Evolutionary conservation across 2,329 filamentous ascomycete genomes (phyloP), one percentile per base, ranked within the genome.

Genomic region (Coniochaeta sp.): DNA sequence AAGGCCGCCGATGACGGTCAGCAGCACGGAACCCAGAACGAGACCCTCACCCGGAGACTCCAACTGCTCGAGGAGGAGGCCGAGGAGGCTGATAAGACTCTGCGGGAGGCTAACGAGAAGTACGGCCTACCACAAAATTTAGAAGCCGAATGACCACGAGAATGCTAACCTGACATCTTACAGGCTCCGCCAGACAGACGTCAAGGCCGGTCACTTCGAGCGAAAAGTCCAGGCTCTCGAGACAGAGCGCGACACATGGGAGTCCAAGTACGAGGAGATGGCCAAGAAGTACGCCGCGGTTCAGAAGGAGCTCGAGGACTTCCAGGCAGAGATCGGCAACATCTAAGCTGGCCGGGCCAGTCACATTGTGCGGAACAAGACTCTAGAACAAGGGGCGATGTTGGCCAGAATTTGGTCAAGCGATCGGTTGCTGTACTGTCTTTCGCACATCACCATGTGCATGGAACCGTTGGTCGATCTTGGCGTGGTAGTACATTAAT

Each of bases 201-300:
- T 98, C 80, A 98, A 98, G 85, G 93, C 93, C 72, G 95, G 93
- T 71, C 93, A 99, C 82, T 98, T 93, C 79, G 95, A 99, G 83
- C 95, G 95, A 80, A 98, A 98, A 84, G 95, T 98, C 69, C 91
- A 97, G 79, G 93, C 95, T 71, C 88, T 97, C 72, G 95, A 99
- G 81, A 82, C 86, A 72, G 86, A 93, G 75, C 89, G 91, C 71
- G 92, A 97, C 78, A 87, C 93, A 77, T 97, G 93, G 93, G 95
- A 98, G 83, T 75, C 83, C 77, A 98, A 99, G 83, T 98, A 96
- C 81, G 95, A 98, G 80, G 93, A 98, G 77, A 96, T 96, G 89
- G 77, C 88, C 70, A 89, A 93, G 86, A 96, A 97, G 81, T 89
- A 96, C 82, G 79, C 80, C 67, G 76, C 83, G 61, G 83, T 91